These are phyloP conservation scores for Heteromeles arbutifolia DNA, from an alignment of 306 rosid genomes.

Conservation along the genomic window DNA sequence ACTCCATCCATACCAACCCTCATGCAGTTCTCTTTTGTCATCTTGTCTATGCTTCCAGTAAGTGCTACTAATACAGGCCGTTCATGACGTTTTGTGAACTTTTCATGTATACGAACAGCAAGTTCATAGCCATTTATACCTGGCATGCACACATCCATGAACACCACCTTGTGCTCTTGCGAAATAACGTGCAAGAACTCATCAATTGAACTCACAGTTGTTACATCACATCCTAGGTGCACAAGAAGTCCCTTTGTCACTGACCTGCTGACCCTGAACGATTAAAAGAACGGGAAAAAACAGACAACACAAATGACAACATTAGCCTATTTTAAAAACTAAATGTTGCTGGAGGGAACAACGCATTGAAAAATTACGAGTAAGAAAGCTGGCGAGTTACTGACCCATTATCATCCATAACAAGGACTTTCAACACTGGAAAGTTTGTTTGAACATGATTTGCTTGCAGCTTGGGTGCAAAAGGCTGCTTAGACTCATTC, in stretches of 20 bases:
- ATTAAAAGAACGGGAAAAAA: neutral
- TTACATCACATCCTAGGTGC: conserved; percentile 81
- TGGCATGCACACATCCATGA: conserved; percentile 65
- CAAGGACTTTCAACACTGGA: conserved; percentile 73
- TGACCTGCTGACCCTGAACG: conserved; percentile 71
- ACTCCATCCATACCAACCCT: conserved; percentile 83
- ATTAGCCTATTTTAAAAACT: neutral
- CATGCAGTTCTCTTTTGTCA: conserved; percentile 67
- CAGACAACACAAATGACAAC: too few species aligned
- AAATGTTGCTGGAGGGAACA: neutral
- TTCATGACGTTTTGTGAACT: conserved; percentile 55
- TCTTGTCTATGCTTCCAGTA: conserved; percentile 66
- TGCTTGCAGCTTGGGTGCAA: conserved; percentile 36
- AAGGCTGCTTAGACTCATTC: conserved; percentile 53
- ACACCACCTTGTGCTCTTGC: conserved; percentile 60
- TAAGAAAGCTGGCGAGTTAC: conserved; percentile 35
- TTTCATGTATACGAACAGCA: conserved; percentile 51
- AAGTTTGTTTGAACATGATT: conserved; percentile 55
- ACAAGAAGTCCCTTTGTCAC: conserved; percentile 81
- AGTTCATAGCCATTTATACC: conserved; percentile 65
- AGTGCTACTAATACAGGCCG: conserved; percentile 74
- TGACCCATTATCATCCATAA: conserved; percentile 94
- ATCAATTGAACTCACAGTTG: conserved; percentile 53
- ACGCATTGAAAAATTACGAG: neutral
- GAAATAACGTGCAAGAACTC: conserved; percentile 65